Base-by-base conservation (phyloP, 345 rosid species). In the Camelina laxa region DNA sequence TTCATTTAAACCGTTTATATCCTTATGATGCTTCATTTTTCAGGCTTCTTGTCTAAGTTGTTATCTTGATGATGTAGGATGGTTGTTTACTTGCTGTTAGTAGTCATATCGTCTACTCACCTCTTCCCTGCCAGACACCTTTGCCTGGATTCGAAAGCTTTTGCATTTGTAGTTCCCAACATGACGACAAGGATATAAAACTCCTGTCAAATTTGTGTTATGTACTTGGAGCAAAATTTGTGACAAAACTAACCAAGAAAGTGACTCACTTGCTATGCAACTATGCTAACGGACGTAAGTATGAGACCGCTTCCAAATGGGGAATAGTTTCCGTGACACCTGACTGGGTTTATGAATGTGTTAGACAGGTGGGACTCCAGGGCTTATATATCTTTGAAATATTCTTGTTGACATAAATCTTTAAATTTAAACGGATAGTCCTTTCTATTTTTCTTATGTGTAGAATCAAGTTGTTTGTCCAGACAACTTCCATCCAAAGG, bases 341-440 rank as follows among this genome's bases (percentile, higher is more conserved):
- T 49, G 97, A 90, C 44, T 95, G 99, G 99, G 75, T 92, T 57
- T 89, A 80, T 80, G 97, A 92, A 76, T 92, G 99, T 83, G 83
- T 88, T 76, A 85, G 85, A 80, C 90, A 85, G 97, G 99, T 95
- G 81, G 24, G 61, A 73, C 65, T 63, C 62, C 64, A 44, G 10
- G 42, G 50, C 58, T 31, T 59, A 38, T 21, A 72, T 67, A 38
- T 66, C 27, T 39, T 41, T 78, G 24, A 59, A 56, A 73, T 51
- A 68, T 38, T 61, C 50, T 66, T 31, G 44, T 24, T 17, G 19
- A 59, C 58, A 50, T 50, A 58, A 64, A 59, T 65, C 58, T 36
- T 17, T 16, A 60, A n/a, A 35, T 67, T 38, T 33, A 72, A 72
- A 67, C 64, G 7, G 33, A 13, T 39, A 20, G 15, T 56, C 54